Conservation (phyloP, 2,329 filamentous ascomycete species). For the Cladosporium colombiae region DNA sequence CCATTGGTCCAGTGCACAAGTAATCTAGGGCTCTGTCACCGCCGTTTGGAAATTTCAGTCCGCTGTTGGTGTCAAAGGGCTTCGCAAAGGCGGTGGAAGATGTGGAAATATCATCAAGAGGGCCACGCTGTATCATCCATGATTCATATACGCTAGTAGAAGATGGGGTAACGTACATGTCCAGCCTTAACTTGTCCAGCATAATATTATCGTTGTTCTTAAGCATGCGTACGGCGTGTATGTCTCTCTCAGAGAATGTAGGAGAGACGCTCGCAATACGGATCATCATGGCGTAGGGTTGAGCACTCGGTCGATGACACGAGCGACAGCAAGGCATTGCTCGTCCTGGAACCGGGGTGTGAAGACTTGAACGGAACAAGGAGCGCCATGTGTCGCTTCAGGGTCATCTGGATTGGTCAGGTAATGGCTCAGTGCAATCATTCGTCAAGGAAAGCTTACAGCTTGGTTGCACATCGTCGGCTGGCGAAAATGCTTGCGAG, state of each 20-base stretch:
- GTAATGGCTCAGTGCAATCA: not conserved
- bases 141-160: not conserved
- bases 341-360: not conserved
- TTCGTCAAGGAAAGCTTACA: not conserved
- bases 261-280: not conserved
- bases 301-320: not conserved
- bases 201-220: not conserved
- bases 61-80: not conserved
- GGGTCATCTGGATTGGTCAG: not conserved
- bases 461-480: not conserved
- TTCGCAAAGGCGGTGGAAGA: not conserved
- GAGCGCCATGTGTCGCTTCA: not conserved
- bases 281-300: not conserved
- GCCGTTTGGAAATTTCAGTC: not conserved
- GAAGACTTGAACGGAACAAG: not conserved
- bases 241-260: not conserved
- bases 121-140: not conserved
- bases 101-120: not conserved
- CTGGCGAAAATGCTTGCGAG: not conserved
- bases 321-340: not conserved
- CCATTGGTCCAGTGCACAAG: not conserved
- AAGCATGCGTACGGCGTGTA: not conserved
- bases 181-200: not conserved
- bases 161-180: too few relatives aligned
- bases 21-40: not conserved